phyloP scores from a whole-genome alignment of 306 rosid genomes.

The Ochetophila trinervis region DNA sequence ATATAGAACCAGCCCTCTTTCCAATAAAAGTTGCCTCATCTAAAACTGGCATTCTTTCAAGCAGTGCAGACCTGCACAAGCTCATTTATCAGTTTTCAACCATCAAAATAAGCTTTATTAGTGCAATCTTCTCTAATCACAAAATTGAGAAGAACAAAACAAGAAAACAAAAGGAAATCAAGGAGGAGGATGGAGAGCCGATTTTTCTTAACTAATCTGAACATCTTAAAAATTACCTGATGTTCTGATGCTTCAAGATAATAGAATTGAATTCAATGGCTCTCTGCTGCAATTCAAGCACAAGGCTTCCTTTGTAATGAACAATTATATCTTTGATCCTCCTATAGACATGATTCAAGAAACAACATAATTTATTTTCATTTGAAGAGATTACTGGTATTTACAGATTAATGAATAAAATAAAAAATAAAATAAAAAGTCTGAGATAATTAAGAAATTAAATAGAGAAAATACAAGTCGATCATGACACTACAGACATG shows the following conservation, averaged over 20 bases:
- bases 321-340: conserved; percentile 69
- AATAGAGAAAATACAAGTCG: too few species aligned
- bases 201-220: conserved; percentile 9
- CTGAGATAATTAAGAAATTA: too few species aligned
- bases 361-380: conserved; percentile 24
- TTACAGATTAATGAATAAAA: background rate
- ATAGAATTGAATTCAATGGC: conserved; percentile 81
- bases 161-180: background rate
- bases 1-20: conserved; percentile 64
- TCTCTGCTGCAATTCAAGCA: conserved; percentile 99
- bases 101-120: conserved; percentile 3
- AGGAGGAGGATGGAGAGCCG: conserved; percentile 7
- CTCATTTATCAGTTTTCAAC: conserved; percentile 23
- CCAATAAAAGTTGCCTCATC: conserved; percentile 83
- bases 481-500: conserved; percentile 29
- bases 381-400: background rate
- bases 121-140: background rate
- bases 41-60: conserved; percentile 96
- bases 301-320: conserved; percentile 81
- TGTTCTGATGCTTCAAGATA: conserved; percentile 72
- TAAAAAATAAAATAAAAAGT: background rate
- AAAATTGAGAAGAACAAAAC: background rate
- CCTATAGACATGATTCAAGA: conserved; percentile 43
- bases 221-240: conserved; percentile 49
- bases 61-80: conserved; percentile 65